Evolutionary conservation across 441 rosid genomes (phyloP), one percentile per base, ranked within the genome.

Genomic region (Gossypium laxum): DNA sequence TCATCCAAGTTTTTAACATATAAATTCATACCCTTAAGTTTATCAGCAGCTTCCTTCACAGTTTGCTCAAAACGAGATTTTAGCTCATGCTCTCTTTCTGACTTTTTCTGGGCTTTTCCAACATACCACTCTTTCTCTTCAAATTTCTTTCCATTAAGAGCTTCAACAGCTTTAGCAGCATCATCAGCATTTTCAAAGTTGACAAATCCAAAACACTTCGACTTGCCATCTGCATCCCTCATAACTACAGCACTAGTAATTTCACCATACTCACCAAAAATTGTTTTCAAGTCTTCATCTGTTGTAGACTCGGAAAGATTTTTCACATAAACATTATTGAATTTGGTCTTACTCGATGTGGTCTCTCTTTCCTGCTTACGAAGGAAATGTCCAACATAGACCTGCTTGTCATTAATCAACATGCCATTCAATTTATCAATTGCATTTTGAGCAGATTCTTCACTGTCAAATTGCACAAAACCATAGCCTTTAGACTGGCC

Each of bases 401-500:
- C 93, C 75, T 88, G 93, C 75, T 86, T 88, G 57, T 84, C 93
- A 67, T 88, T 88, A 12, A 88, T 79, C 67, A 88, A 84, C 91
- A 86, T 88, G 50, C 91, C 93, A 71, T 88, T 85, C 56, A 88
- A 74, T 72, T 86, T 82, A 18, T 85, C 86, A 19, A 86, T 85
- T 8, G 93, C 89, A 69, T n/a, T 79, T 70, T 86, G 87, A 52
- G 89, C 91, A 34, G 93, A 75, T 70, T 88, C 91, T 18, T 83
- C 87, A 45, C 66, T 81, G 58, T 84, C 91, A 65, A 76, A 86
- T 62, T 88, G 91, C 24, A 88, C 93, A 70, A 88, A 88, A 26
- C 91, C 91, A 72, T 86, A 84, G 55, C 91, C 93, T 78, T 82
- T 86, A 15, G 93, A 88, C 74, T 85, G 89, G 51, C 93, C 93